Conservation (phyloP, 225 moss, liverwort and hornwort species). For the Antitrichia curtipendula region DNA sequence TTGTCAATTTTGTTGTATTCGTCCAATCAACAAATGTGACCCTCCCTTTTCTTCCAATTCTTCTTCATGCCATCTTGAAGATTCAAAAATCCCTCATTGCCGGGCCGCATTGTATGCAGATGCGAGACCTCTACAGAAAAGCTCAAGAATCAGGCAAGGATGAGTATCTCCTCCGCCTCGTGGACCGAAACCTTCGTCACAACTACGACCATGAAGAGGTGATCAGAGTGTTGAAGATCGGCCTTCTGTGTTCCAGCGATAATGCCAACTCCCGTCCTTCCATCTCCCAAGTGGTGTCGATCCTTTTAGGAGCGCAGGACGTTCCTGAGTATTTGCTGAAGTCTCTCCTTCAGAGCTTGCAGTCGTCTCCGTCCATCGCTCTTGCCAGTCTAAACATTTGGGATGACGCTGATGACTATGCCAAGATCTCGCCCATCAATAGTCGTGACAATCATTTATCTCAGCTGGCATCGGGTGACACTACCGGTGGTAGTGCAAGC, state of each 20-base stretch:
- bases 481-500: neutral
- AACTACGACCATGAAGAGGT: slow-evolving; percentile 5
- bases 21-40: neutral
- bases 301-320: slow-evolving; percentile 6
- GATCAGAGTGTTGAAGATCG: slow-evolving; percentile 4
- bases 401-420: neutral
- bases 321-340: slow-evolving; percentile 19
- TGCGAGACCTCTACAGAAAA: slow-evolving; percentile 21
- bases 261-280: slow-evolving; percentile 6
- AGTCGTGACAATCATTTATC: neutral
- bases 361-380: neutral
- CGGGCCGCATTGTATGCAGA: neutral
- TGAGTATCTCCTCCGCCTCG: slow-evolving; percentile 5
- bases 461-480: neutral
- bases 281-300: slow-evolving; percentile 22
- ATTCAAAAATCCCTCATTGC: neutral
- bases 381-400: neutral
- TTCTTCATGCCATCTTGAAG: neutral
- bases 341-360: neutral
- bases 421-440: neutral
- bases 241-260: slow-evolving; percentile 25
- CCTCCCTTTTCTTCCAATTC: neutral
- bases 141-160: slow-evolving; percentile 9
- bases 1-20: too few relatives aligned
- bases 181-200: slow-evolving; percentile 15